Evolutionary conservation across 1,284 basidiomycete species (phyloP), one percentile per base, ranked within the genome.

Genomic region (Cutaneotrichosporon spelunceum): DNA sequence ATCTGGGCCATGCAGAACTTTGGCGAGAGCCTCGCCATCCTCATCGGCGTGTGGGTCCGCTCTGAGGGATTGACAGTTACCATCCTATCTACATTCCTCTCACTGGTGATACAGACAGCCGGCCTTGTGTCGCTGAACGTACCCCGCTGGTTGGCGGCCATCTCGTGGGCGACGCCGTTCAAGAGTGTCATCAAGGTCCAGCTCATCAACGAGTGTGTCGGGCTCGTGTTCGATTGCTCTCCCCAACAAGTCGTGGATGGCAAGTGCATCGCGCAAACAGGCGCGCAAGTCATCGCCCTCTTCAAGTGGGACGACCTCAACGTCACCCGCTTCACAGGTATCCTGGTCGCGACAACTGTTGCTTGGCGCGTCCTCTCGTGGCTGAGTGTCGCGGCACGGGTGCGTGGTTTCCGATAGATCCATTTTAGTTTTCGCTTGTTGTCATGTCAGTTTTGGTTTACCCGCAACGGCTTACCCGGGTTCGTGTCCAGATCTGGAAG

Each of bases 151-250:
- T 71, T 81, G 0, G 69, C 73, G 2, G 71, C 61, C 6, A 70
- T 80, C 19, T 75, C 74, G 19, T 80, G 78, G 78, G 68, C 63
- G 6, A 68, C 70, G 16, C 66, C 64, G 29, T 55, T 71, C 34
- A 77, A 77, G 66, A 68, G 63, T 26, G 75, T 77, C 14, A 73
- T 75, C 6, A 64, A 71, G 16, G 62, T 82, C 13, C 73, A 79
- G 45, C 72, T 80, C 53, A 81, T 82, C 74, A 82, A 82, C 69
- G 81, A 81, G 62, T 69, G 74, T 23, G 48, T 66, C 8, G 80
- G 80, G 5, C 65, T 78, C 10, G 53, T 56, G 14, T 80, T 82
- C 67, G 42, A 73, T 34, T 82, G 81, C 62, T 67, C 78, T 10
- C 26, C 62, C 1, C 72, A 69, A 7, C 68, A 79, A 24, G 62